These are phyloP conservation scores for Epichloe glyceriae DNA, from an alignment of 2,329 filamentous ascomycete species.

Conservation along the genomic window DNA sequence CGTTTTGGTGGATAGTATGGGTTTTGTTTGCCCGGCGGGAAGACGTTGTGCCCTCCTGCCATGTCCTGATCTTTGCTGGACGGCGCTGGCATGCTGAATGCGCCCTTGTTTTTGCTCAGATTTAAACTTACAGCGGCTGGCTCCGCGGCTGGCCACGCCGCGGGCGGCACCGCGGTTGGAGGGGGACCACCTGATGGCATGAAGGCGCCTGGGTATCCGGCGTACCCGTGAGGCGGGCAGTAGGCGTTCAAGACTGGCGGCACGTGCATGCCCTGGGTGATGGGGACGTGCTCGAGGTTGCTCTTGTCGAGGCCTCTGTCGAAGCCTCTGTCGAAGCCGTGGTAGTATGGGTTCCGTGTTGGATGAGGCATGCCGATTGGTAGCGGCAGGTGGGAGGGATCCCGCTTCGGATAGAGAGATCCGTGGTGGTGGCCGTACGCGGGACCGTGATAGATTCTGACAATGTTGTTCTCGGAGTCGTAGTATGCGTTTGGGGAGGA, in stretches of 20 bases:
- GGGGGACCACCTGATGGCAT: neutral
- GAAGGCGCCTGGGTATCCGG: conserved; percentile 7
- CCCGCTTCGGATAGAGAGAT: conserved; percentile 31
- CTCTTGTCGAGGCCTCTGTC: conserved; percentile 6
- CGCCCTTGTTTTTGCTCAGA: conserved; percentile 5
- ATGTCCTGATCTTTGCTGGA: conserved; percentile 13
- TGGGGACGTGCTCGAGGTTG: conserved; percentile 16
- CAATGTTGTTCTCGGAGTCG: conserved; percentile 36
- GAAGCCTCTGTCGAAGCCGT: conserved; percentile 24
- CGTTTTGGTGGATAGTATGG: conserved; percentile 16
- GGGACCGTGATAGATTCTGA: conserved; percentile 45
- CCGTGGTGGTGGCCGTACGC: conserved; percentile 37
- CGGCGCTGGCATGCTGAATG: conserved; percentile 6
- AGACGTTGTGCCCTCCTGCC: conserved; percentile 18
- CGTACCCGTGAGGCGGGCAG: conserved; percentile 10
- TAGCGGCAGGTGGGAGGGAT: conserved; percentile 17
- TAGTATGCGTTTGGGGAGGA: conserved; percentile 48
- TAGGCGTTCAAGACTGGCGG: conserved; percentile 11
- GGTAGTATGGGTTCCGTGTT: conserved; percentile 28
- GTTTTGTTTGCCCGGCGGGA: conserved; percentile 13
- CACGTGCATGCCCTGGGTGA: conserved; percentile 18
- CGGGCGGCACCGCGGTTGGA: neutral
- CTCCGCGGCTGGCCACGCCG: neutral
- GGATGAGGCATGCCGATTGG: conserved; percentile 32
- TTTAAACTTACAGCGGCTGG: neutral